These are phyloP conservation scores for Penicillium polonicum DNA, from an alignment of 2,329 filamentous ascomycete species.

Conservation along the genomic window DNA sequence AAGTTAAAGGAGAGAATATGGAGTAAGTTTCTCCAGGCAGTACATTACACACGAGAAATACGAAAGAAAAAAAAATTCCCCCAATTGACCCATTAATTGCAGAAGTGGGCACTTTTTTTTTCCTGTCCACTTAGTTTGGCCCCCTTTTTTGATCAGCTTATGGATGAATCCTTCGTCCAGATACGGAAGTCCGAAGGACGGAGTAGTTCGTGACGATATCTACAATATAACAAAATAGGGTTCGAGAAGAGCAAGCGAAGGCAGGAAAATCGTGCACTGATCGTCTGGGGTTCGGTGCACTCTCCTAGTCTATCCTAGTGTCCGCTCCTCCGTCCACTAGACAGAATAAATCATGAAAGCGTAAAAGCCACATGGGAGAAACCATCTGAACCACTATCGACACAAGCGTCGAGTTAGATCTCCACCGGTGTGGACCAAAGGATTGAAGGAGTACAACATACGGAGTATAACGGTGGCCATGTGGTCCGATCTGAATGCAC, in stretches of 20 bases:
- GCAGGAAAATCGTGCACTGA: conserved; percentile 1
- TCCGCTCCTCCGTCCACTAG: background rate
- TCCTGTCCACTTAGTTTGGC: background rate
- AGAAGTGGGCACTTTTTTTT: conserved; percentile 1
- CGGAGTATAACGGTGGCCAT: conserved; percentile 1
- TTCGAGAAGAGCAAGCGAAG: conserved; percentile 3
- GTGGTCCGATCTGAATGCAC: conserved; percentile 1
- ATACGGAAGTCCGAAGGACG: background rate
- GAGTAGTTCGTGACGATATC: conserved; percentile 2
- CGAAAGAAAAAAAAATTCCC: background rate
- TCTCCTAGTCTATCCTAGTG: background rate
- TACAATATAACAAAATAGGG: background rate
- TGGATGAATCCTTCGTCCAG: background rate
- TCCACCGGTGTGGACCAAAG: conserved; percentile 1
- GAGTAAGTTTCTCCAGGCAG: background rate
- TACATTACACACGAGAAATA: background rate
- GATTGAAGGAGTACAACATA: background rate
- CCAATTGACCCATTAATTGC: background rate
- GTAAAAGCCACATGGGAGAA: background rate
- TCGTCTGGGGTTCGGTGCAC: background rate
- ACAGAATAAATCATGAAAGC: background rate
- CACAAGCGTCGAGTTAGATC: conserved; percentile 1
- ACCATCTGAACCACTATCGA: background rate
- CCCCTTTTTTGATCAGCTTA: background rate
- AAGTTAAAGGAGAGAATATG: background rate